Percentiles rank a stretch among this genome's conserved stretches.
phyloP scores from a whole-genome alignment of 2,329 filamentous ascomycete genomes.

The Alternaria sp. region DNA sequence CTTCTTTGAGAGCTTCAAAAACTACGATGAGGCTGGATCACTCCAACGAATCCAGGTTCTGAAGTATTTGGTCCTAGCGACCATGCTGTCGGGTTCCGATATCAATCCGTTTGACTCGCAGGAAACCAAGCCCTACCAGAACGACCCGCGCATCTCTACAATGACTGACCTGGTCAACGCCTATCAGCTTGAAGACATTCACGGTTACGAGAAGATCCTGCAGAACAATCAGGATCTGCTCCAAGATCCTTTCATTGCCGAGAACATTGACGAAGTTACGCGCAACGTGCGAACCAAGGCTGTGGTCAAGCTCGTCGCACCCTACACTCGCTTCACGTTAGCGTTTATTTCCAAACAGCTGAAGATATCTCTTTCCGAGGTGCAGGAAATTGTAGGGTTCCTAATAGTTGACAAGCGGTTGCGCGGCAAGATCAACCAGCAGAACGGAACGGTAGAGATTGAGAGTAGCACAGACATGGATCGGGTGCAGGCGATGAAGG shows the following conservation, averaged over 20 bases:
- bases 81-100: constrained; percentile 97
- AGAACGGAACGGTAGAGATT: constrained; percentile 83
- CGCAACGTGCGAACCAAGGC: constrained; percentile 98
- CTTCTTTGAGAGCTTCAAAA: constrained; percentile 98
- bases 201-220: constrained; percentile 86
- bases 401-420: constrained; percentile 91
- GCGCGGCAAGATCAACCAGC: constrained; percentile 87
- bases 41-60: constrained; percentile 96
- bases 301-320: constrained; percentile 89
- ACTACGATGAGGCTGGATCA: constrained; percentile 97
- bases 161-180: constrained; percentile 98
- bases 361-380: constrained; percentile 83
- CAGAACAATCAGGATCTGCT: constrained; percentile 88
- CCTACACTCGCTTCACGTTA: constrained; percentile 91
- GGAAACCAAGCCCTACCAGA: constrained; percentile 98
- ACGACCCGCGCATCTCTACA: constrained; percentile 90
- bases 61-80: constrained; percentile 94
- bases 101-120: constrained; percentile 99
- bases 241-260: constrained; percentile 92
- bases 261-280: constrained; percentile 99
- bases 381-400: constrained; percentile 94
- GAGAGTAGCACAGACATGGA: constrained; percentile 76
- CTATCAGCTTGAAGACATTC: constrained; percentile 94
- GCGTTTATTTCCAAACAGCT: constrained; percentile 88
- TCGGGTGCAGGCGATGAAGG: constrained; percentile 74